Base-by-base conservation (phyloP, 345 rosid genomes). In the Aegle marmelos region DNA sequence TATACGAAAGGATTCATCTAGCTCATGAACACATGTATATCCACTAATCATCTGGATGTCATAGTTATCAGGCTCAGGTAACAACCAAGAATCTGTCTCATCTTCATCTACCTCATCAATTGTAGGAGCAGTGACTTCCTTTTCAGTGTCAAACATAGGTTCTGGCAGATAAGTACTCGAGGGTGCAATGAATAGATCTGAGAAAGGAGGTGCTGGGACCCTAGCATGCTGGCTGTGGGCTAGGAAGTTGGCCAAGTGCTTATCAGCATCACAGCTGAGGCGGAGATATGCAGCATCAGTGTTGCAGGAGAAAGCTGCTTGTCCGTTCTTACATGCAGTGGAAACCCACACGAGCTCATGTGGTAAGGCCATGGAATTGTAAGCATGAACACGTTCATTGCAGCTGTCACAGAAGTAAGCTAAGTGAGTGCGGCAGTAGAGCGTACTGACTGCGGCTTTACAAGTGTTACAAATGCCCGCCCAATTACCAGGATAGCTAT, bases 191-290 rank as follows among this genome's bases (percentile, higher is more conserved):
- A 19, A 61, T 71, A 66, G 28, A 60, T 88, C 80, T 57, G 93
- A 82, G 11, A 87, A 74, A 14, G 95, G 94, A 33, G 82, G 87
- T 61, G 89, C 77, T 7, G 95, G 89, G 56, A 91, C 87, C 0
- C 93, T 91, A 53, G 84, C 91, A 85, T 92, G 97, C 74, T 92
- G 97, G 76, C 93, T 93, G 78, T 90, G 87, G 11, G 93, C 94
- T 9, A 91, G 83, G 1, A 94, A 90, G 79, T 94, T 94, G 48
- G 97, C 95, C 1, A 93, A 90, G 62, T 89, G 92, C 73, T 90
- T 87, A 53, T 87, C 92, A 0, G 93, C 85, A 77, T 91, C 98
- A 59, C 98, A 94, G 57, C 87, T 70, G 9, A 83, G 57, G 54
- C 93, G 91, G 7, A 93, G 90, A 37, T 93, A 89, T 0, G 95